A percentile compares a stretch with the other conserved stretches of the same genome.
phyloP scores from a whole-genome alignment of 2,329 filamentous ascomycete genomes.

The Colletotrichum cuscutae region DNA sequence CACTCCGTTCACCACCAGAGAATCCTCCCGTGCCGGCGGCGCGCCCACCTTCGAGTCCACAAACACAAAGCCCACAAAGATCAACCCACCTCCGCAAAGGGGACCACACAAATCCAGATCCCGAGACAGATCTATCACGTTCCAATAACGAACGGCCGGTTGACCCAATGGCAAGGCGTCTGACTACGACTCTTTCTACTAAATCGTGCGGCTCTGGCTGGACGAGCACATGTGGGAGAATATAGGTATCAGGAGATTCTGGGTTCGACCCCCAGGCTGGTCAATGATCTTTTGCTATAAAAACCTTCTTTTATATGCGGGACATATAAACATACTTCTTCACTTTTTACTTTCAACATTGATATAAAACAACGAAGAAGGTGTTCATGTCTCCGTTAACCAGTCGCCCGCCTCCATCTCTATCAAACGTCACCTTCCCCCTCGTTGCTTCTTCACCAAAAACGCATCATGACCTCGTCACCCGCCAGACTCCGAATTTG shows the following conservation, averaged over 20 bases:
- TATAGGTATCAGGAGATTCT: conserved; percentile 32
- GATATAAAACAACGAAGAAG: not conserved
- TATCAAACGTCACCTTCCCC: not conserved
- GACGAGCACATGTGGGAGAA: not conserved
- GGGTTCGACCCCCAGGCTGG: conserved; percentile 35
- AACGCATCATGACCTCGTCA: not conserved
- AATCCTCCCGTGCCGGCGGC: not conserved
- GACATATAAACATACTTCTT: not conserved
- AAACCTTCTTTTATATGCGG: no score
- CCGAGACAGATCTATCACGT: not conserved
- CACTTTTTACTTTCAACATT: not conserved
- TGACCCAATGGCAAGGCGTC: conserved; percentile 52
- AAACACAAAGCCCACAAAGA: not conserved
- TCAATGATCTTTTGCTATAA: not conserved
- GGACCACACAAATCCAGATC: not conserved
- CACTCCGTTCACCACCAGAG: not conserved
- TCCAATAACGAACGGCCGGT: conserved; percentile 13
- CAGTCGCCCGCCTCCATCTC: no score
- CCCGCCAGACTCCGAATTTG: conserved; percentile 4
- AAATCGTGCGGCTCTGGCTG: not conserved
- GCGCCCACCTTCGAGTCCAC: not conserved
- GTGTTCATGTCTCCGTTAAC: no score
- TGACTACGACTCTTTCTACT: conserved; percentile 45
- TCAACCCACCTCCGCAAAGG: not conserved
- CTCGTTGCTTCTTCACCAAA: not conserved